Evolutionary conservation across 2,329 filamentous ascomycete genomes (phyloP).

Genomic region (Exophiala alcalophila): DNA sequence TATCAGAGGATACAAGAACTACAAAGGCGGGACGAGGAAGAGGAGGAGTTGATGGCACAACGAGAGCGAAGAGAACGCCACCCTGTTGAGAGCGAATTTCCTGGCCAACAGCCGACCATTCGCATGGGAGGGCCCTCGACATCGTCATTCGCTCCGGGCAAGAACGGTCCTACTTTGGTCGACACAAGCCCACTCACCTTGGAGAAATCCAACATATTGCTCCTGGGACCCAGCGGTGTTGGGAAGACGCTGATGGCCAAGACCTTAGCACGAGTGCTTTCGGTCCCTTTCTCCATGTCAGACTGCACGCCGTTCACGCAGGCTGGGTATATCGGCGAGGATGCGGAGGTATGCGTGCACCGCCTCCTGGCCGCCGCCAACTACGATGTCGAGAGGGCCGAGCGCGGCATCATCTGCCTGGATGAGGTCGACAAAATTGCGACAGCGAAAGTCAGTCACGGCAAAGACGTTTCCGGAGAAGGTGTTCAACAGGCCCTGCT

Average conservation of each 20-base stretch:
- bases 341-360: slow-evolving; percentile 94
- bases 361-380: slow-evolving; percentile 84
- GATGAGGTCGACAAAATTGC: slow-evolving; percentile 99
- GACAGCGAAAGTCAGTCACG: slow-evolving; percentile 78
- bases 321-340: slow-evolving; percentile 95
- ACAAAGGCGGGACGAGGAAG: slow-evolving; percentile 73
- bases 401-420: slow-evolving; percentile 89
- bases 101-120: slow-evolving; percentile 58
- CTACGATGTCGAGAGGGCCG: slow-evolving; percentile 78
- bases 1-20: slow-evolving; percentile 81
- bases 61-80: slow-evolving; percentile 69
- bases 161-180: slow-evolving; percentile 42
- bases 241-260: slow-evolving; percentile 93
- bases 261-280: slow-evolving; percentile 86
- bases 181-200: slow-evolving; percentile 66
- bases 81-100: slow-evolving; percentile 72
- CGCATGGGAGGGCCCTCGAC: slow-evolving; percentile 35
- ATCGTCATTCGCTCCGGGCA: slow-evolving; percentile 27
- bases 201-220: slow-evolving; percentile 90
- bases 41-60: slow-evolving; percentile 70
- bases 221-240: slow-evolving; percentile 89
- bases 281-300: slow-evolving; percentile 91
- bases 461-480: slow-evolving; percentile 91
- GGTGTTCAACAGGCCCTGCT: slow-evolving; percentile 93
- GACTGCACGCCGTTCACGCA: slow-evolving; percentile 96